Evolutionary conservation across 768 basidiomycete species (phyloP).

Genomic region (Leccinum longicurvipes): DNA sequence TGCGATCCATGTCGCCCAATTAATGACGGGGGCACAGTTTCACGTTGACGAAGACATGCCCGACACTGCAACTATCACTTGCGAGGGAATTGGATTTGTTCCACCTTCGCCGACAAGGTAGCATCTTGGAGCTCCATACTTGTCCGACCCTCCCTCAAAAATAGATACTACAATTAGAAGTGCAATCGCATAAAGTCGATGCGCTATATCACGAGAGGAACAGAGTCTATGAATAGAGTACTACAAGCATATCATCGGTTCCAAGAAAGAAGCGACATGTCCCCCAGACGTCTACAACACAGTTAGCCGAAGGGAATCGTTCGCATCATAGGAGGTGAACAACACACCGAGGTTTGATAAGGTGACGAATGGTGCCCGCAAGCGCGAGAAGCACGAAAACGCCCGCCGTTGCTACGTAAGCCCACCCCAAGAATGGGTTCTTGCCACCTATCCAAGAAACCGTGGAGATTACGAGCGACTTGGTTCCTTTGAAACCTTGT

Average conservation of each 20-base stretch:
- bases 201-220: slow-evolving; percentile 21
- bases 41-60: slow-evolving; percentile 42
- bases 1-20: slow-evolving; percentile 71
- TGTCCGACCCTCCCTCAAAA: not conserved
- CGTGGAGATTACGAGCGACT: slow-evolving; percentile 94
- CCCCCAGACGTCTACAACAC: slow-evolving; percentile 65
- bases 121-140: not conserved
- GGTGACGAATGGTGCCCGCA: slow-evolving; percentile 84
- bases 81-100: slow-evolving; percentile 63
- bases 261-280: slow-evolving; percentile 87
- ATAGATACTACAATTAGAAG: slow-evolving; percentile 25
- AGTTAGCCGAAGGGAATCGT: not conserved
- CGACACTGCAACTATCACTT: slow-evolving; percentile 47
- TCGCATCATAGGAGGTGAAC: not conserved
- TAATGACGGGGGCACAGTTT: slow-evolving; percentile 67
- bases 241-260: slow-evolving; percentile 42
- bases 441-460: slow-evolving; percentile 99
- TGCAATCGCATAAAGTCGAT: slow-evolving; percentile 8
- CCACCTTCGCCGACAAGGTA: slow-evolving; percentile 9
- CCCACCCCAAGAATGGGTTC: slow-evolving; percentile 98
- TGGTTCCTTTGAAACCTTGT: slow-evolving; percentile 85
- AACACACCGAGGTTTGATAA: slow-evolving; percentile 84
- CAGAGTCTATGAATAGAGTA: slow-evolving; percentile 22
- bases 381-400: slow-evolving; percentile 88
- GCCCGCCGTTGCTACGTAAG: slow-evolving; percentile 86